Evolutionary conservation across 2,329 filamentous ascomycete species (phyloP), one percentile per base, ranked within the genome.

Genomic region (Sclerotiophoma versabilis): DNA sequence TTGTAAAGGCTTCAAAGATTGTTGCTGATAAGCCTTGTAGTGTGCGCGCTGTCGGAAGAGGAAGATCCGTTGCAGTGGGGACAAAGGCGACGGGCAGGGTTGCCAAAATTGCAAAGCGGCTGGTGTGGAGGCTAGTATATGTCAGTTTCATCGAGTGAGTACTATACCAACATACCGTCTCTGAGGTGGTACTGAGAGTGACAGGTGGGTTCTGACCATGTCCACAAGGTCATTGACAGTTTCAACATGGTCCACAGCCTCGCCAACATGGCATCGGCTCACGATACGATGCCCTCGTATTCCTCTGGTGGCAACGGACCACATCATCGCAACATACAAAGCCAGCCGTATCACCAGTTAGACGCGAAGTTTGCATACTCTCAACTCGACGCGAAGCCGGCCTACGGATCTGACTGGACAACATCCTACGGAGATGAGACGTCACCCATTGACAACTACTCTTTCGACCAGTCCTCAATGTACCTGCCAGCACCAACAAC

Each of bases 41-140:
- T 98, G 93, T 74, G 86, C 87, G 29, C 87, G 93, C 63, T 98
- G 93, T 76, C 87, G 93, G 57, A 93, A 93, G 78, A 86, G 93
- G 54, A 98, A 98, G 81, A 98, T 98, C 66, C 89, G 91, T 64
- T 98, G 93, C 78, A 96, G 90, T 68, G 93, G 93, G 36, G 92
- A 96, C 71, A 81, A 83, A 27, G 90, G 89, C 26, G 85, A 88
- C 67, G 89, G 89, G n/a, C 77, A 80, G 32, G 87, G 88, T n/a
- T 98, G 93, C 75, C 80, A 83, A 10, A 96, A 93, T 74, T 98
- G 93, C 79, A 89, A 86, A 67, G 86, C 81, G 57, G 88, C 93
- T 46, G 89, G 89, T 11, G 79, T 83, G 22, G 84, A 87, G 19
- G 79, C 77, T 45, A 72, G 63, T 2, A 68, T 82, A 5, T 97